Base-by-base conservation (phyloP, 495 filamentous ascomycete species). In the Tetracladium setigerum region DNA sequence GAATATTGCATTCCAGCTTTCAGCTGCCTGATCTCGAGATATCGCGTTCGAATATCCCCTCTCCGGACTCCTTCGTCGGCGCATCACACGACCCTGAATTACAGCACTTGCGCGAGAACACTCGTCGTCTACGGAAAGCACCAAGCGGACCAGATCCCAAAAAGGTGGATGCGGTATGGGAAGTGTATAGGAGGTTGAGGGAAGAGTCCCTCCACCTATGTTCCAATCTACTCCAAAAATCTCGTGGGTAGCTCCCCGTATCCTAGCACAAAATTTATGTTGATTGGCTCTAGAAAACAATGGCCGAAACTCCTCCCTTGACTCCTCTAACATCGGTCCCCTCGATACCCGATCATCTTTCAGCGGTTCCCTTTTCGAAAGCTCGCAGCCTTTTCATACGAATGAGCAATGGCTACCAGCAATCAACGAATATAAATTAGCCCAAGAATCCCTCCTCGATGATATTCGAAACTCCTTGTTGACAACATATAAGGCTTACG, bases 141-240 rank as follows among this genome's bases (percentile, higher is more conserved):
- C 50, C 58, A 22, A 47, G 45, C 7, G 51, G 46, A 3, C 39
- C 51, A 13, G 54, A 57, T 27, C 36, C 49, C n/a, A 59, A 55
- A 36, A 56, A 64, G 22, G 56, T 64, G 15, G 63, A 66, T 39
- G 43, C 50, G 8, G 55, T 50, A 27, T 66, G 59, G 59, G 52
- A 62, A 22, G 46, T 57, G 10, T 66, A 64, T 41, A 41, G 47
- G 49, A 61, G 61, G 46, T 19, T 54, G 13, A 54, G 47, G 40
- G 53, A 61, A 5, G 54, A 56, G 27, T 57, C 47, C 38, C 36
- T 54, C n/a, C 55, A 55, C 15, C 47, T 58, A 1, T 61, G 58
- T 45, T 50, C 47, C 24, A 48, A 50, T 22, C 40, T 64, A 1
- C 44, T 60, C 6, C 24, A 51, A n/a, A 59, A 59, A 41, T 49